Evolutionary conservation across 345 rosid species (phyloP), one percentile per base, ranked within the genome.

Genomic region (Viola odorata): DNA sequence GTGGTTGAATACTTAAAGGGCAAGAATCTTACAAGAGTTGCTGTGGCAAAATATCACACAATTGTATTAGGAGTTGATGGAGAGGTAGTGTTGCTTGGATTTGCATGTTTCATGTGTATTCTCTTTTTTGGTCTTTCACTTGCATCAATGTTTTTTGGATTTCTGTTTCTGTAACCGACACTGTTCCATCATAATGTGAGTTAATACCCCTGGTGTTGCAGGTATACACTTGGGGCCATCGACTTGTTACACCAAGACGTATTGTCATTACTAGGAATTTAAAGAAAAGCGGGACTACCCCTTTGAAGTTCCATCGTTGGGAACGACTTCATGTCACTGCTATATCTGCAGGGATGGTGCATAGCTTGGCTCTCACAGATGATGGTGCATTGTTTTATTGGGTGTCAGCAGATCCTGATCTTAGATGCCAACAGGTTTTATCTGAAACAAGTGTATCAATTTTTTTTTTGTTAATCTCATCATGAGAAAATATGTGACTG

Each of bases 181-280:
- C 32, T 23, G 32, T 23, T 23, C 32, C 32, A 2, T 23, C 32
- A 23, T 23, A 23, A 0, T 23, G 1, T 23, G 32, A 23, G 32
- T 23, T 76, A 49, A 58, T 3, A 15, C 12, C 15, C 15, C 3
- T 53, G 10, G 37, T 53, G 38, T 66, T 73, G 48, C 83, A 94
- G 99, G 95, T 86, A 23, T 83, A 74, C 67, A 88, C 97, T 38
- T 94, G 99, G 99, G 97, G 97, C 69, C 97, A 94, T 81, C 85
- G 96, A 62, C 78, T 88, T 61, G 99, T 94, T 74, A 84, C 97
- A 17, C 97, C 99, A 50, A 83, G 80, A 75, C 96, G 95, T 60
- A 92, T 88, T 67, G 16, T 74, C 40, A 67, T 88, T 70, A 73
- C 84, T 61, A 85, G 97, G 72, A 88, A 83, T 70, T 68, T 88